phyloP scores from a whole-genome alignment of 2,329 filamentous ascomycete species.

The Orbilia ellipsospora region DNA sequence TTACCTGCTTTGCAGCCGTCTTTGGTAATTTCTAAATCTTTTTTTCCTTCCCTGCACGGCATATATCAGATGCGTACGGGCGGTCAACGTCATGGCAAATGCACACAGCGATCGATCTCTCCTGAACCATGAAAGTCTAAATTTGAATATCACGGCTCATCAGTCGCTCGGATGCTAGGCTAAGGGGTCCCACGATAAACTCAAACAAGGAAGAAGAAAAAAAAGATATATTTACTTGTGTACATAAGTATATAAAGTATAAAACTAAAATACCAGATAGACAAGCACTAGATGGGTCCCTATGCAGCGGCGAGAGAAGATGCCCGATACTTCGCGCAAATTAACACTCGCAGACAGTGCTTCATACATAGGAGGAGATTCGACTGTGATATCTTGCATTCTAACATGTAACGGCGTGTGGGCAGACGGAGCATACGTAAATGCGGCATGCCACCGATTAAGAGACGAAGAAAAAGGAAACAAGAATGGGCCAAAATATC shows the following conservation, averaged over 20 bases:
- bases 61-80: slow-evolving; percentile 20
- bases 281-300: slow-evolving; percentile 21
- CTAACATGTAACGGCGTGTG: slow-evolving; percentile 54
- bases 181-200: not conserved
- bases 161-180: slow-evolving; percentile 16
- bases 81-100: slow-evolving; percentile 39
- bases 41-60: slow-evolving; percentile 45
- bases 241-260: not conserved
- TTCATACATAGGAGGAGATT: slow-evolving; percentile 48
- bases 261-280: slow-evolving; percentile 6
- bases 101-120: slow-evolving; percentile 31
- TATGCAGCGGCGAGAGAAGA: slow-evolving; percentile 37
- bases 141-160: slow-evolving; percentile 12
- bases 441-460: slow-evolving; percentile 39
- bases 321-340: slow-evolving; percentile 53
- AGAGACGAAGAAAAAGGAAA: slow-evolving; percentile 27
- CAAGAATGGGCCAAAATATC: slow-evolving; percentile 43
- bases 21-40: slow-evolving; percentile 17
- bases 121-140: slow-evolving; percentile 26
- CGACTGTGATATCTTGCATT: slow-evolving; percentile 53
- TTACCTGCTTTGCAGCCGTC: slow-evolving; percentile 39
- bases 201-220: slow-evolving; percentile 8
- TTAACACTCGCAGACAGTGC: slow-evolving; percentile 22
- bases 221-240: not conserved
- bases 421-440: slow-evolving; percentile 19